Percentiles rank a stretch among this genome's conserved stretches.
Conservation (phyloP, 176 grass and related monocot genomes). For the Zea mays region DNA sequence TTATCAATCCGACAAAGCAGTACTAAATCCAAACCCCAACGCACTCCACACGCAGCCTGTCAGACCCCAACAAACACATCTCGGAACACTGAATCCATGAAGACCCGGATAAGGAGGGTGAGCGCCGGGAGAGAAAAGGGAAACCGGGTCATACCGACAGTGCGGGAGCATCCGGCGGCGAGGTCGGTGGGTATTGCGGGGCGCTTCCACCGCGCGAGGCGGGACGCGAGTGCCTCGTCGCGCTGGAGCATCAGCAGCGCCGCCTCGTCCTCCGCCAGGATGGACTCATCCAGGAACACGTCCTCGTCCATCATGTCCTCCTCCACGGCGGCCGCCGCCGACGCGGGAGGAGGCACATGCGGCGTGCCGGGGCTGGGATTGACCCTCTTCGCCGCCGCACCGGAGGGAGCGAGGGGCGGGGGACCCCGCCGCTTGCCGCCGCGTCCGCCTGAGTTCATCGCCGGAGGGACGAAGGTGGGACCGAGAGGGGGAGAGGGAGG, state of each 20-base stretch:
- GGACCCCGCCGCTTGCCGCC: slow-evolving; percentile 60
- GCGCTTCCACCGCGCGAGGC: slow-evolving; percentile 79
- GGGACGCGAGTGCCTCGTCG: slow-evolving; percentile 68
- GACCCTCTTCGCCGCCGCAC: slow-evolving; percentile 56
- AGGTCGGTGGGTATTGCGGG: slow-evolving; percentile 66
- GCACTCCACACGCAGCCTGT: background rate
- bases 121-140: background rate
- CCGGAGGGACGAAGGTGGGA: background rate
- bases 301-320: slow-evolving; percentile 99
- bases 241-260: slow-evolving; percentile 61
- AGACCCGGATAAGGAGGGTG: background rate
- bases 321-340: slow-evolving; percentile 35
- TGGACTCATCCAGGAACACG: slow-evolving; percentile 72
- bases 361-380: slow-evolving; percentile 36
- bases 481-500: background rate
- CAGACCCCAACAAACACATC: background rate
- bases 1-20: background rate
- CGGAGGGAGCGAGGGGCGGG: slow-evolving; percentile 30
- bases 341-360: slow-evolving; percentile 33
- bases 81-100: background rate
- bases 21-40: slow-evolving; percentile 2
- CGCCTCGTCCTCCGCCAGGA: slow-evolving; percentile 79
- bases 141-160: slow-evolving; percentile 39
- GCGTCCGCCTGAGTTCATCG: slow-evolving; percentile 44
- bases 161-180: slow-evolving; percentile 33